These are phyloP conservation scores for Podochytrium sp. DNA, from an alignment of 192 early-diverging fungal species.

Conservation along the genomic window DNA sequence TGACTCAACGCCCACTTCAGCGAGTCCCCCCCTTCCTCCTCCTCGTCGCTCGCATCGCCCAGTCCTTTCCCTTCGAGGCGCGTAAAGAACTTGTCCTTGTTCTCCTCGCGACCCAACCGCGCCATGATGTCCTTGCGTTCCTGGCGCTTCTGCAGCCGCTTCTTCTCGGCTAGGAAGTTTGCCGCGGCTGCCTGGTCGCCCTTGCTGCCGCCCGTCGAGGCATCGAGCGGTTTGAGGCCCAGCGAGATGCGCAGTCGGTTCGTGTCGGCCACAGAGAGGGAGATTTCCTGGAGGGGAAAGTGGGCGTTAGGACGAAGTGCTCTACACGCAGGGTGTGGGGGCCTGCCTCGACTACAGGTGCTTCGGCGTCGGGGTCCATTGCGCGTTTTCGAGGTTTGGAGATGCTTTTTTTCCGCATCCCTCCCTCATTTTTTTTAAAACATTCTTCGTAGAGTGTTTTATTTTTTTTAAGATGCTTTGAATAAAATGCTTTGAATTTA, in stretches of 20 bases:
- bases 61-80: slow-evolving; percentile 62
- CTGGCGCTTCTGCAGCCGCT: slow-evolving; percentile 14
- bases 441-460: too few relatives aligned
- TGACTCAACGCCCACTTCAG: slow-evolving; percentile 72
- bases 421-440: too few relatives aligned
- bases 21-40: slow-evolving; percentile 44
- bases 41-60: slow-evolving; percentile 53
- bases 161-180: slow-evolving; percentile 31
- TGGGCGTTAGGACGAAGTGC: too few relatives aligned
- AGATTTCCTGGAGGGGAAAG: slow-evolving; percentile 28
- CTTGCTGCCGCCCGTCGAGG: neutral
- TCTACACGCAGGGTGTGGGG: neutral
- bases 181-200: slow-evolving; percentile 4
- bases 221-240: slow-evolving; percentile 48
- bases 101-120: neutral
- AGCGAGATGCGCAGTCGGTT: slow-evolving; percentile 48
- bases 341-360: neutral
- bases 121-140: neutral
- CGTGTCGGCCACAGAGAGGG: slow-evolving; percentile 53
- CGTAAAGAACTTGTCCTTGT: slow-evolving; percentile 8
- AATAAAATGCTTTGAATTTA: too few relatives aligned
- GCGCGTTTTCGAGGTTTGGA: too few relatives aligned
- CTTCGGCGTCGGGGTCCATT: neutral
- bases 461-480: too few relatives aligned
- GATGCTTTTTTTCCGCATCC: too few relatives aligned